Evolutionary conservation across 345 rosid genomes (phyloP), one percentile per base, ranked within the genome.

Genomic region (Geranium rotundifolium): DNA sequence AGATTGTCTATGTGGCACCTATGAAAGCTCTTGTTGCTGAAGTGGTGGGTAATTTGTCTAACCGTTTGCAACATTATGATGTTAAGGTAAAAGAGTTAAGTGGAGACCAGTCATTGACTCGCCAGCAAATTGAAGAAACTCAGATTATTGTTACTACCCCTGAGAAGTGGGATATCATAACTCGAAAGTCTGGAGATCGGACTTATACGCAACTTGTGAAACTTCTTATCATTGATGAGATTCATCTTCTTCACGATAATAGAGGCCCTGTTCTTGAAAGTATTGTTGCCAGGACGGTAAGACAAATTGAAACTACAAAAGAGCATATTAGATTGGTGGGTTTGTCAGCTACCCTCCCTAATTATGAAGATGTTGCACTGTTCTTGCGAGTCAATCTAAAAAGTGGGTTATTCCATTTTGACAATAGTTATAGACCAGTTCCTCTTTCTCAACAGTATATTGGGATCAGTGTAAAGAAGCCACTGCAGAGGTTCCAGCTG

Each of bases 21-120:
- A 92, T 92, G 97, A 92, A 92, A 75, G 98, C 98, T 65, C 90
- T 92, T 69, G 98, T 92, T 67, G 98, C 98, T 55, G 98, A 92
- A 75, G 85, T 90, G 60, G 97, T 89, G 52, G 86, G 91, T 71
- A 92, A 92, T 73, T 79, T 92, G 71, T 89, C 98, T 56, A 73
- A 84, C 62, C 93, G 96, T 29, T 72, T 92, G 75, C 84, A 84
- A 73, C 78, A 77, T 12, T 90, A 84, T 70, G 87, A 87, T 64
- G 82, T 83, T 71, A 84, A 70, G 37, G 98, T 92, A 64, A 82
- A 72, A 76, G 98, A 92, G 76, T 79, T 90, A 64, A 92, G 98
- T 73, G 98, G 99, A 63, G 99, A 93, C 72, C 96, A 90, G 74
- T 65, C 96, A 54, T 76, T 93, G 64, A 93, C 86, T 46, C 91